Evolutionary conservation across 2,329 filamentous ascomycete species (phyloP).

Genomic region (Aspergillus jensenii): DNA sequence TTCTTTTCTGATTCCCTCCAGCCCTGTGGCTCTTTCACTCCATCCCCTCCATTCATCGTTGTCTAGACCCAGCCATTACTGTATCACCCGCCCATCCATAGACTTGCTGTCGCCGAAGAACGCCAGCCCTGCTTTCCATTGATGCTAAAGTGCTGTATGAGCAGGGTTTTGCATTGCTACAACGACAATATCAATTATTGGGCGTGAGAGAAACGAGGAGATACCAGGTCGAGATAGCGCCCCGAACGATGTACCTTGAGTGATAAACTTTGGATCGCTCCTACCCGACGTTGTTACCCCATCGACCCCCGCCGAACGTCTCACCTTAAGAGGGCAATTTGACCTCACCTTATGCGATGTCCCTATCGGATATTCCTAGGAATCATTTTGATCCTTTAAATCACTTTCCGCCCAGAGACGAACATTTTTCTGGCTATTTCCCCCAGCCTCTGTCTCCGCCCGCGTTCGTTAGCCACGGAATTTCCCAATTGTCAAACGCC

Average conservation of each 20-base stretch:
- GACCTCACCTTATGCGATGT: slow-evolving; percentile 32
- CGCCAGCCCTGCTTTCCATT: background rate
- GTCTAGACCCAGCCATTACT: background rate
- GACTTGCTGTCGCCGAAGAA: background rate
- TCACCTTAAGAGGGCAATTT: slow-evolving; percentile 9
- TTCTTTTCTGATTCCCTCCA: background rate
- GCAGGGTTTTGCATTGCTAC: background rate
- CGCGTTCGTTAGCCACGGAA: slow-evolving; percentile 22
- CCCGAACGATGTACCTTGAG: slow-evolving; percentile 1
- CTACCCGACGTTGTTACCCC: slow-evolving; percentile 4
- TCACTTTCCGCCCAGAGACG: slow-evolving; percentile 31
- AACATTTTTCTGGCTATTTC: slow-evolving; percentile 24
- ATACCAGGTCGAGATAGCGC: background rate
- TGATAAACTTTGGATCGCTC: background rate
- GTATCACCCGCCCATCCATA: background rate
- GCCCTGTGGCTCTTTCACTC: background rate
- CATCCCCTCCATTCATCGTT: background rate
- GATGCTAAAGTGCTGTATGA: slow-evolving; percentile 1
- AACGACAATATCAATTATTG: background rate
- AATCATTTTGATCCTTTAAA: slow-evolving; percentile 33
- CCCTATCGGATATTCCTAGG: slow-evolving; percentile 35
- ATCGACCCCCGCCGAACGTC: slow-evolving; percentile 12
- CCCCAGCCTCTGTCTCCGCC: slow-evolving; percentile 23
- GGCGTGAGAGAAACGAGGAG: background rate
- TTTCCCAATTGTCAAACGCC: slow-evolving; percentile 22